Evolutionary conservation across 1,284 basidiomycete species (phyloP).

Genomic region (Termitomyces sp.): DNA sequence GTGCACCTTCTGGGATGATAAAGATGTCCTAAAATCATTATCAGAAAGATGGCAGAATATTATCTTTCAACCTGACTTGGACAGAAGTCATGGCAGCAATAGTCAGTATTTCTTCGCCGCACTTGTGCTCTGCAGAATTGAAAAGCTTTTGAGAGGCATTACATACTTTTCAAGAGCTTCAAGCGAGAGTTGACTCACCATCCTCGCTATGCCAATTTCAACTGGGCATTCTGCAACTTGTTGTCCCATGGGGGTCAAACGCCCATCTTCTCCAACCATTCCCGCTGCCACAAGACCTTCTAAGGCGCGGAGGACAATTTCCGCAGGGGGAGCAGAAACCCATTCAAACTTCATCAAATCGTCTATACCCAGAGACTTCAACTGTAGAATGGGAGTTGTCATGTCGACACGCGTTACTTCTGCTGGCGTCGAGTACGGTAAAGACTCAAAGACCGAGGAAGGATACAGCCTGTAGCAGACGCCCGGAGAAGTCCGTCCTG

Average conservation of each 20-base stretch:
- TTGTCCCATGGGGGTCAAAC: slow-evolving; percentile 60
- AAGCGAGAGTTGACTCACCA: slow-evolving; percentile 42
- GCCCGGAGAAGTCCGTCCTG: slow-evolving; percentile 86
- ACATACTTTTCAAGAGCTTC: slow-evolving; percentile 10
- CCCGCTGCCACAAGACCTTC: slow-evolving; percentile 68
- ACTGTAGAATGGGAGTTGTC: slow-evolving; percentile 82
- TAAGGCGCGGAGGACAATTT: slow-evolving; percentile 78
- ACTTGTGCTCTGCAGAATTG: slow-evolving; percentile 76
- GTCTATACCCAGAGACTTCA: slow-evolving; percentile 92
- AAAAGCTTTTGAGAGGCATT: slow-evolving; percentile 63
- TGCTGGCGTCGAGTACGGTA: slow-evolving; percentile 71
- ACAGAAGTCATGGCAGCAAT: slow-evolving; percentile 95
- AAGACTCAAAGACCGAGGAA: slow-evolving; percentile 47
- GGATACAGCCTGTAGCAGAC: slow-evolving; percentile 94
- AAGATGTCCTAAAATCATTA: slow-evolving; percentile 68
- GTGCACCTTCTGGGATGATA: slow-evolving; percentile 78
- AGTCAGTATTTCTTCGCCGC: slow-evolving; percentile 90
- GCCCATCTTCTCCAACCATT: slow-evolving; percentile 68
- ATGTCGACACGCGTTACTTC: slow-evolving; percentile 90
- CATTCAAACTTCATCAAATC: slow-evolving; percentile 97
- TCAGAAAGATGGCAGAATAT: neutral
- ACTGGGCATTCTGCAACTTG: slow-evolving; percentile 76
- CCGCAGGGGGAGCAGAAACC: slow-evolving; percentile 84
- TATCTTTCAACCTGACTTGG: slow-evolving; percentile 46
- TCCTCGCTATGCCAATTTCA: slow-evolving; percentile 70